Evolutionary conservation across 2,329 filamentous ascomycete genomes (phyloP).

Genomic region (Hymenoscyphus fraxineus): DNA sequence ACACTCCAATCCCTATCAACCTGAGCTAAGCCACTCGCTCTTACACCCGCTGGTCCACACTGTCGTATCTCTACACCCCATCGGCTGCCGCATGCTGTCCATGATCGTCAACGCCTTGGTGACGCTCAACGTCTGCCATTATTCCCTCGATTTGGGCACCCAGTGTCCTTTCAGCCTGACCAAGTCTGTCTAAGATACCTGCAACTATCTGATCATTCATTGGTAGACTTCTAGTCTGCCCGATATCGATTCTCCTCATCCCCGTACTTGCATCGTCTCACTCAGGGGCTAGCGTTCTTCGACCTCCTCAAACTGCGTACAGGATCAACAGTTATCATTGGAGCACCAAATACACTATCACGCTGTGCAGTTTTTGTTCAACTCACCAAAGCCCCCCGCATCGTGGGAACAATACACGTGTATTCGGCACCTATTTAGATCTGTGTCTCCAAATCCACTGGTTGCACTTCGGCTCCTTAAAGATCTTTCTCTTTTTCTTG

Average conservation of each 20-base stretch:
- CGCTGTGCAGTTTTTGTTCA: neutral
- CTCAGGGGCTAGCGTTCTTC: neutral
- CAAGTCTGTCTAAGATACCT: neutral
- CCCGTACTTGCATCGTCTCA: neutral
- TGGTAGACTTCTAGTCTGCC: neutral
- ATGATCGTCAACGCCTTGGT: constrained; percentile 1
- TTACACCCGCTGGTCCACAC: neutral
- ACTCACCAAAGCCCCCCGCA: neutral
- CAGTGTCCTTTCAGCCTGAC: neutral
- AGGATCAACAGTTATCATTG: neutral
- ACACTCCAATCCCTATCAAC: constrained; percentile 1
- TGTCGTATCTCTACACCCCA: neutral
- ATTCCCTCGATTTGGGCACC: neutral
- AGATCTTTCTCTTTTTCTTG: neutral
- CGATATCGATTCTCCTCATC: neutral
- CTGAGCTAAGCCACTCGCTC: neutral
- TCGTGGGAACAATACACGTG: neutral
- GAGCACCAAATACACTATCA: neutral
- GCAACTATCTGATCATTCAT: neutral
- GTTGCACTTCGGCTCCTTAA: neutral
- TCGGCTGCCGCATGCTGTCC: neutral
- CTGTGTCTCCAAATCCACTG: neutral
- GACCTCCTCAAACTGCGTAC: neutral
- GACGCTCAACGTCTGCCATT: constrained; percentile 3
- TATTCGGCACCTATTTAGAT: constrained; percentile 1